These are phyloP conservation scores for Fraxinus albicans DNA, from an alignment of 305 asterid genomes.

Conservation along the genomic window DNA sequence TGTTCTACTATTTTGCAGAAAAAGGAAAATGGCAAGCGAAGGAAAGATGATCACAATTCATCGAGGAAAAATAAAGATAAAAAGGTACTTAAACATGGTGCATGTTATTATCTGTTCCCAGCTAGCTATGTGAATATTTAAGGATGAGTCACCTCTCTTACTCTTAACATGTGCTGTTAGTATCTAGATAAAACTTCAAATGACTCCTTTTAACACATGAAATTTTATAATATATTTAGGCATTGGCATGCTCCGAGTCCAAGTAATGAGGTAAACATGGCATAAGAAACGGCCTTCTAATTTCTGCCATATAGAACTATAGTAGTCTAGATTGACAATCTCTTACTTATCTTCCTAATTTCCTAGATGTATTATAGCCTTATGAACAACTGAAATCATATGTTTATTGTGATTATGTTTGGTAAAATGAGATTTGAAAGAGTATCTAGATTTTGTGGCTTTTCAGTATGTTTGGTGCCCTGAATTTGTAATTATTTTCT, in stretches of 20 bases:
- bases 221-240: not conserved
- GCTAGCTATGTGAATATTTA: slow-evolving; percentile 7
- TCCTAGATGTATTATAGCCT: not conserved
- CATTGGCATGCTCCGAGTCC: not conserved
- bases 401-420: not conserved
- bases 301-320: not conserved
- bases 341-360: not conserved
- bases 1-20: slow-evolving; percentile 52
- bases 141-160: not conserved
- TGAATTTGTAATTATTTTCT: not conserved
- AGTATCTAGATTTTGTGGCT: not conserved
- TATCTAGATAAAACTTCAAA: not conserved
- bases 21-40: slow-evolving; percentile 90
- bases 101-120: slow-evolving; percentile 16
- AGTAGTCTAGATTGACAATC: not conserved
- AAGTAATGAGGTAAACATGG: not conserved
- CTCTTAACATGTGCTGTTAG: not conserved
- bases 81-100: slow-evolving; percentile 51
- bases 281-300: not conserved
- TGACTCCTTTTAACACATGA: not conserved
- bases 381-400: not conserved
- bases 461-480: not conserved
- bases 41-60: slow-evolving; percentile 73
- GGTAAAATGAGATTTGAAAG: not conserved
- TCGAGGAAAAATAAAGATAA: slow-evolving; percentile 70